Base-by-base conservation (phyloP, 192 early-diverging fungal genomes). In the Coemansia sp. region DNA sequence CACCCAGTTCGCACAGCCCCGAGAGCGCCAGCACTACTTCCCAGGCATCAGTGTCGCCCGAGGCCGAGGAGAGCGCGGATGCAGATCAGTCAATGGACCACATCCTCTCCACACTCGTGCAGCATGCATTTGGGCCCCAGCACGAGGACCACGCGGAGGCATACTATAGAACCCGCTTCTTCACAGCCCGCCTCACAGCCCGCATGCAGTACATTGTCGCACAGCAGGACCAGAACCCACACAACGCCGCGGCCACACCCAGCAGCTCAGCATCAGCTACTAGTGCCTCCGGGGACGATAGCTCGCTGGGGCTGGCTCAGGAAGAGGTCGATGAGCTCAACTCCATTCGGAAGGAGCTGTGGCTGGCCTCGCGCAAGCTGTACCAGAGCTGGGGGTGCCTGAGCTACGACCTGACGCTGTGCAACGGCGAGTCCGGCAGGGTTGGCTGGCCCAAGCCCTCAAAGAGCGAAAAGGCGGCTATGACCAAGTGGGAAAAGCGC, bases 381-480 rank as follows among this genome's bases (percentile, higher is more conserved):
- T 73, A 69, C 48, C 70, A 73, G 43, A 68, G 52, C 50, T 59
- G 53, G 62, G 76, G 76, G 34, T 78, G 76, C 18, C 33, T 78
- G 64, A 78, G 70, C 66, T 78, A 78, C 61, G 76, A 78, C 59
- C 33, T 78, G 53, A 70, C 69, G 13, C 55, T 78, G 59, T 78
- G 76, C 50, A 68, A 65, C 34, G 70, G 64, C 3, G 20, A 41
- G 39, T 47, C 61, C 16, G 39, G 23, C 6, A 36, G 20, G 25
- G 6, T 16, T 55, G 66, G 59, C 60, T 59, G 64, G 12, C 9
- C 21, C 36, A 78, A 69, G 64, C 41, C 62, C n/a, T 66, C 48
- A 2, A 62, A 65, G 20, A 61, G 25, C 21, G 66, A 73, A 25
- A 61, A 60, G 48, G 38, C 26, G 13, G 76, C 76, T 6, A 56